phyloP scores from a whole-genome alignment of 345 rosid species.

The Eucalyptus curtisii region DNA sequence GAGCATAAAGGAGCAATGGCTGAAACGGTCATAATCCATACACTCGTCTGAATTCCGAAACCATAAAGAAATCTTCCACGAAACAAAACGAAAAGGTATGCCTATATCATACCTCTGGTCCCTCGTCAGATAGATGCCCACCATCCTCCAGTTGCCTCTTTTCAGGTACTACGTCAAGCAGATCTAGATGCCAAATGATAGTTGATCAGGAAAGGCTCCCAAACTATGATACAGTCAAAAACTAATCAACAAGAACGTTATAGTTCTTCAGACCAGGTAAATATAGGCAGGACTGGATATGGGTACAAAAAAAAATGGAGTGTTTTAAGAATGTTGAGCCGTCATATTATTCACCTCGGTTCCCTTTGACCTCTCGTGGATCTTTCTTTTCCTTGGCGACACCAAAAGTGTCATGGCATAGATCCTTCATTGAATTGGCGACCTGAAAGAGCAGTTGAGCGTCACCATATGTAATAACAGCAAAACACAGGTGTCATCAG shows the following conservation, averaged over 20 bases:
- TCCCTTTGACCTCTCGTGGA: slow-evolving; percentile 46
- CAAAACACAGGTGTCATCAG: background rate
- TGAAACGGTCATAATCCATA: background rate
- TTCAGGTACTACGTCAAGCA: slow-evolving; percentile 58
- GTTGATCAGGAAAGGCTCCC: background rate
- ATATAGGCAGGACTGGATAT: background rate
- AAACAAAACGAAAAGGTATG: background rate
- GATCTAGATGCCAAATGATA: slow-evolving; percentile 11
- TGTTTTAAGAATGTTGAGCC: background rate
- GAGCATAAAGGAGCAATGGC: background rate
- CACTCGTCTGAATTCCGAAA: background rate
- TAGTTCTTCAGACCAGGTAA: background rate
- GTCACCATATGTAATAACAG: background rate
- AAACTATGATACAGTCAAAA: background rate
- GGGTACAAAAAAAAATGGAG: background rate
- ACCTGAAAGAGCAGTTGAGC: slow-evolving; percentile 18
- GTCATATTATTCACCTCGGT: slow-evolving; percentile 19
- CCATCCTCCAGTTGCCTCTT: slow-evolving; percentile 70
- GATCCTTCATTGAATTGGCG: slow-evolving; percentile 50
- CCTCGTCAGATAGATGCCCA: slow-evolving; percentile 65
- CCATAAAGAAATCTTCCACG: background rate
- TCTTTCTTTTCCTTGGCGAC: slow-evolving; percentile 31
- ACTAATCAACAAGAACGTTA: background rate
- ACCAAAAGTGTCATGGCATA: slow-evolving; percentile 50
- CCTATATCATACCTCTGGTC: slow-evolving; percentile 14